Evolutionary conservation across 1,139 yeast species (phyloP), one percentile per base, ranked within the genome.

Genomic region (Debaryomycetaceae sp.): DNA sequence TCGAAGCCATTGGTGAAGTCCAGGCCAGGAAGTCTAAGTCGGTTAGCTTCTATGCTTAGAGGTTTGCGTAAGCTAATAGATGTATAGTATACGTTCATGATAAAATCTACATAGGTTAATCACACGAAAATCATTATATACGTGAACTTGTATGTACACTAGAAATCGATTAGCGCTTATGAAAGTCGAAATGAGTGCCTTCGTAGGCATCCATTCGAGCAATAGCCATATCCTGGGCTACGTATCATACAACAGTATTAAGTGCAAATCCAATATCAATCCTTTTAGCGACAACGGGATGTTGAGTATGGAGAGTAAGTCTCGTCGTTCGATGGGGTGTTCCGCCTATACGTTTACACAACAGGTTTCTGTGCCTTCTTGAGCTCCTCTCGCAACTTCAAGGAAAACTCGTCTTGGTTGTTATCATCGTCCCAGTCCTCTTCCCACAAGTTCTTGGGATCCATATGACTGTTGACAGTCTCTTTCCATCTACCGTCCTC

Each of bases 391-490:
- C 83, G 78, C 61, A 90, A 75, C 56, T 77, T 81, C 49, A 76
- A 76, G 30, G 93, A 81, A 63, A 90, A 90, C 51, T 87, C 88
- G 61, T 88, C 97, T 51, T 86, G 91, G 45, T 85, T 85, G 58
- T 89, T 96, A 49, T 85, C 95, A 60, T 88, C 97, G 56, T 90
- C 97, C 97, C 97, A 90, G 61, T 87, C 91, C 63, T 90, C 96
- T 60, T 90, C 96, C 97, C 97, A 90, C 47, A 89, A 76, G 46
- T 64, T 70, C 43, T 66, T 61, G 5, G 72, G 66, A 46, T 70
- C 65, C 46, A 68, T 56, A 52, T 80, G 78, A 14, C 81, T 70
- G 41, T 63, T 63, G 44, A 69, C 58, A 23, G 59, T 62, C 35
- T 47, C 54, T 13, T 63, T 61, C 87, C 72, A 72, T 65, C 85